Conservation (phyloP, 768 basidiomycete species). For the Panus rudis region DNA sequence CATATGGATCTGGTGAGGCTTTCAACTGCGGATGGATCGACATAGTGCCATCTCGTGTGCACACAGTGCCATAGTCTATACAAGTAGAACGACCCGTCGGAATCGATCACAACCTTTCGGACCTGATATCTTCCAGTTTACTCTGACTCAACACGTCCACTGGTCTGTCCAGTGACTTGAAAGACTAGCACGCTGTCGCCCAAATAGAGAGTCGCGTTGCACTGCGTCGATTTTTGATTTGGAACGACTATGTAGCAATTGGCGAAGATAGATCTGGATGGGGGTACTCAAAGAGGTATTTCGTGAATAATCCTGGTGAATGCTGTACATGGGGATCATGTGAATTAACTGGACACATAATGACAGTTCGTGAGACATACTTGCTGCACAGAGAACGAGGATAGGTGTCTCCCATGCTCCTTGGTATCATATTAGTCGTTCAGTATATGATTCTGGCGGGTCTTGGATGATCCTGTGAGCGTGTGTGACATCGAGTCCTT, state of each 20-base stretch:
- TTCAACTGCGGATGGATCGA: slow-evolving; percentile 81
- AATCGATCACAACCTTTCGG: slow-evolving; percentile 63
- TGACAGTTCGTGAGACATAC: too few relatives aligned
- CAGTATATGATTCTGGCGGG: too few relatives aligned
- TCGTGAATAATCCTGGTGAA: slow-evolving; percentile 51
- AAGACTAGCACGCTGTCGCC: slow-evolving; percentile 35
- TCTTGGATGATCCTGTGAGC: too few relatives aligned
- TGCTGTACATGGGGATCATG: too few relatives aligned
- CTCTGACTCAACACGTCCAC: slow-evolving; percentile 53
- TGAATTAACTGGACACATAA: too few relatives aligned
- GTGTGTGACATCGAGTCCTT: too few relatives aligned
- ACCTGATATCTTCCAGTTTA: slow-evolving; percentile 52
- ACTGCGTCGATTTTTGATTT: slow-evolving; percentile 50
- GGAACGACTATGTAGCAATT: slow-evolving; percentile 66
- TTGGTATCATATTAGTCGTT: too few relatives aligned
- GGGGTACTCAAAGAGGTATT: slow-evolving; percentile 61
- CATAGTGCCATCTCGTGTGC: slow-evolving; percentile 77
- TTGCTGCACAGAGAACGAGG: slow-evolving; percentile 65
- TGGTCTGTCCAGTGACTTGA: too few relatives aligned
- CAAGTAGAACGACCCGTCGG: slow-evolving; percentile 67
- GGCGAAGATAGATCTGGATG: slow-evolving; percentile 60
- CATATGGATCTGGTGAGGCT: slow-evolving; percentile 61
- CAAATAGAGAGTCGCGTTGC: slow-evolving; percentile 38
- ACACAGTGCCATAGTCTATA: slow-evolving; percentile 77
- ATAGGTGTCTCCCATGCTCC: slow-evolving; percentile 49